Evolutionary conservation across 1,139 yeast species (phyloP).

Genomic region (Kazachstania sp.): DNA sequence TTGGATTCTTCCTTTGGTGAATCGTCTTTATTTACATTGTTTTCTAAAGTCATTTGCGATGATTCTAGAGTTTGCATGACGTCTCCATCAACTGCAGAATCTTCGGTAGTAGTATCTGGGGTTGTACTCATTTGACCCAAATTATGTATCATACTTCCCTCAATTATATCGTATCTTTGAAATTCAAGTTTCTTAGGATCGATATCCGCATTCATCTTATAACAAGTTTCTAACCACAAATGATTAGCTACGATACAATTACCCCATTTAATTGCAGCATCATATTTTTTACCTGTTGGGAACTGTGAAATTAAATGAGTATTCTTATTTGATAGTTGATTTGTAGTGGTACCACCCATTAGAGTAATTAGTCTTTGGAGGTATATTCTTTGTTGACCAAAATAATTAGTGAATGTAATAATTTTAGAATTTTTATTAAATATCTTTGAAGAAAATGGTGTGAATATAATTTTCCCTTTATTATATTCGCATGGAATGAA

Average conservation of each 20-base stretch:
- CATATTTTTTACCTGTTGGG: constrained; percentile 63
- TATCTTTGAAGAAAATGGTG: constrained; percentile 55
- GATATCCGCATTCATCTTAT: constrained; percentile 11
- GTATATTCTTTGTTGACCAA: constrained; percentile 75
- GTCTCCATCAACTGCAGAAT: neutral
- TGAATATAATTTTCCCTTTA: constrained; percentile 46
- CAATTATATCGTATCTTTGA: constrained; percentile 4
- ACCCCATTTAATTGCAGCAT: constrained; percentile 62
- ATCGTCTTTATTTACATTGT: neutral
- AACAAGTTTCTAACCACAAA: constrained; percentile 77
- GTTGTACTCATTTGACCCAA: constrained; percentile 8
- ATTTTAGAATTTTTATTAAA: constrained; percentile 43
- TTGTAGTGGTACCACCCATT: constrained; percentile 72
- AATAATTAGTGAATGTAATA: constrained; percentile 68
- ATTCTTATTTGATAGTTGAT: constrained; percentile 55
- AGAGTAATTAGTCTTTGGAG: constrained; percentile 55
- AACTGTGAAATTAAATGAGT: constrained; percentile 67
- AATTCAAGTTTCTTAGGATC: constrained; percentile 9
- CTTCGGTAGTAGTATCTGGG: neutral
- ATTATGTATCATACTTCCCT: constrained; percentile 1
- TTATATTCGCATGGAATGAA: constrained; percentile 50
- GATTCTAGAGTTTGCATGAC: neutral
- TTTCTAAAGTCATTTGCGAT: neutral
- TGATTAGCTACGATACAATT: constrained; percentile 59
- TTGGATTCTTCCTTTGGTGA: neutral